Conservation (phyloP, 2,329 filamentous ascomycete species). For the Clonostachys rhizophaga region DNA sequence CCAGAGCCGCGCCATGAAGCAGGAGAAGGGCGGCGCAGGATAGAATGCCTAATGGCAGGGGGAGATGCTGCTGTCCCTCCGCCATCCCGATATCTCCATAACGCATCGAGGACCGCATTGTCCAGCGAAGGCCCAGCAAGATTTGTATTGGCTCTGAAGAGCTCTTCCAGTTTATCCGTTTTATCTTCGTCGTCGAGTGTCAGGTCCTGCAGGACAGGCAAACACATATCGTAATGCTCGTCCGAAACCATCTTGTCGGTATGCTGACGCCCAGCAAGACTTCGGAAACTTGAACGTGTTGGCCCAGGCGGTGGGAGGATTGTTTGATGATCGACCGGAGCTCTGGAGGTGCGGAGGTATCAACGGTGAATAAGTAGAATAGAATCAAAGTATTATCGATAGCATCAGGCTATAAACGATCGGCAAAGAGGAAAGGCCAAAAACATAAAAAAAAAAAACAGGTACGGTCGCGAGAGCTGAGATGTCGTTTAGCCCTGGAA, state of each 20-base stretch:
- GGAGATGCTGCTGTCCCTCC: conserved; percentile 66
- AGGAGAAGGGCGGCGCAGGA: conserved; percentile 85
- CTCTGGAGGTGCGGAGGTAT: too few relatives aligned
- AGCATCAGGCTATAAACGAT: too few relatives aligned
- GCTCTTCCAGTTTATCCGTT: conserved; percentile 83
- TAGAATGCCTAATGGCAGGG: conserved; percentile 80
- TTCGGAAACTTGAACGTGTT: neutral
- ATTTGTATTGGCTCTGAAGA: conserved; percentile 73
- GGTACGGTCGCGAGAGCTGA: too few relatives aligned
- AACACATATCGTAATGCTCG: conserved; percentile 85
- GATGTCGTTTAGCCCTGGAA: too few relatives aligned
- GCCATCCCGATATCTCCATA: conserved; percentile 78
- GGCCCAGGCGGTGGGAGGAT: too few relatives aligned
- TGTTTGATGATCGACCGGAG: too few relatives aligned
- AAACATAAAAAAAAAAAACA: too few relatives aligned
- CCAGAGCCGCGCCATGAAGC: conserved; percentile 85
- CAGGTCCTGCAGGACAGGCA: conserved; percentile 80
- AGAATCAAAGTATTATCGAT: too few relatives aligned
- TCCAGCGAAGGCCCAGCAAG: conserved; percentile 76
- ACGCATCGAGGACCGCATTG: conserved; percentile 82
- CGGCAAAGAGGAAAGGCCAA: too few relatives aligned
- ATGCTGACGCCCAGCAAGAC: neutral
- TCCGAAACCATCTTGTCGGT: conserved; percentile 76
- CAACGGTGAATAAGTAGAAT: too few relatives aligned
- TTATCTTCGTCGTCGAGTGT: conserved; percentile 90